These are phyloP conservation scores for Phyllosticta citrichinensis DNA, from an alignment of 2,329 filamentous ascomycete species.

Conservation along the genomic window DNA sequence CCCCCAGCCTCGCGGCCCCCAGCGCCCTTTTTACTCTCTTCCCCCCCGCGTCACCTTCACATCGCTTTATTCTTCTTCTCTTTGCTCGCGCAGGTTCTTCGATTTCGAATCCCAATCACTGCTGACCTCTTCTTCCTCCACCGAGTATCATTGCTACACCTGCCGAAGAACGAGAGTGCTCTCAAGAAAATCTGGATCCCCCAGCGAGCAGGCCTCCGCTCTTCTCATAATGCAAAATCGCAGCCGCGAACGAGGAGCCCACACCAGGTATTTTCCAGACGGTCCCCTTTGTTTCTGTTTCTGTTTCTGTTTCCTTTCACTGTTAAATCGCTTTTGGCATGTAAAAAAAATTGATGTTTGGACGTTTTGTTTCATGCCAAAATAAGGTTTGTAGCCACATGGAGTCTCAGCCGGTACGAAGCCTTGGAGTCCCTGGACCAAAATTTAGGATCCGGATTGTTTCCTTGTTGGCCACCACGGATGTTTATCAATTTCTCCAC, in stretches of 20 bases:
- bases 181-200: slow-evolving; percentile 1
- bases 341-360: slow-evolving; percentile 12
- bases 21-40: slow-evolving; percentile 6
- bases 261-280: slow-evolving; percentile 32
- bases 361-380: slow-evolving; percentile 12
- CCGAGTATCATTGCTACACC: background rate
- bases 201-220: slow-evolving; percentile 21
- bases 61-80: background rate
- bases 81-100: background rate
- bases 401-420: background rate
- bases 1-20: slow-evolving; percentile 4
- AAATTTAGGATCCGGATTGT: background rate
- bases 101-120: background rate
- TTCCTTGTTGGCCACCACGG: slow-evolving; percentile 2
- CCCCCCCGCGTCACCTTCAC: slow-evolving; percentile 3
- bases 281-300: slow-evolving; percentile 22
- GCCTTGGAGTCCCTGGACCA: background rate
- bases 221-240: slow-evolving; percentile 36
- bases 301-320: too few relatives aligned
- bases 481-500: background rate
- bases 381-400: slow-evolving; percentile 11
- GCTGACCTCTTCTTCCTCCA: background rate
- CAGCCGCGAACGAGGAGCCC: slow-evolving; percentile 30
- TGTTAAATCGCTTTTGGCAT: slow-evolving; percentile 14
- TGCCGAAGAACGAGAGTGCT: background rate